A percentile compares a stretch with the other conserved stretches of the same genome.
Evolutionary conservation across 2,329 filamentous ascomycete genomes (phyloP).

Genomic region (Fusarium beomiforme): DNA sequence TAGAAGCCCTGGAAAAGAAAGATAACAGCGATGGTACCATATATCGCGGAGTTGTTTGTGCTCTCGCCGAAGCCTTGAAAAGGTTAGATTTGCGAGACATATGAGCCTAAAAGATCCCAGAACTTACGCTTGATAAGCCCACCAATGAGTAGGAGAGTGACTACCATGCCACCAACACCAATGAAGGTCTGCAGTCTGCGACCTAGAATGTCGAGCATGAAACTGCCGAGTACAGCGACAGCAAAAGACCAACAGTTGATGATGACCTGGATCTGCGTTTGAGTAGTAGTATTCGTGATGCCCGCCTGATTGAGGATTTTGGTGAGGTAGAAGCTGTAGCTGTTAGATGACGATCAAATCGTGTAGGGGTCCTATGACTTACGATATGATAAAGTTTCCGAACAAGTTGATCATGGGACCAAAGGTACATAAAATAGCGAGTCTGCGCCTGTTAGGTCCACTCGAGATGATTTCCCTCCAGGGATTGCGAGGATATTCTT

Average conservation of each 20-base stretch:
- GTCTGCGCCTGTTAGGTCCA: background rate
- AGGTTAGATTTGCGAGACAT: background rate
- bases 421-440: background rate
- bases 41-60: background rate
- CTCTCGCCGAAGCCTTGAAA: background rate
- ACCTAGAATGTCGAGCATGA: background rate
- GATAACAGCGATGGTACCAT: background rate
- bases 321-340: background rate
- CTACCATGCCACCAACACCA: background rate
- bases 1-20: background rate
- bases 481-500: background rate
- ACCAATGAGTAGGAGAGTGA: background rate
- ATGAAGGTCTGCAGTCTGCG: background rate
- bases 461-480: background rate
- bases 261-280: background rate
- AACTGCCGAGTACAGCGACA: background rate
- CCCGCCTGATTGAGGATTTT: background rate
- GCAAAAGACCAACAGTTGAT: constrained; percentile 1
- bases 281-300: background rate
- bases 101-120: fast-evolving
- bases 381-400: background rate
- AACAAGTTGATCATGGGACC: constrained; percentile 1
- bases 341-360: background rate
- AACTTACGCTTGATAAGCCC: background rate
- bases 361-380: fast-evolving